Evolutionary conservation across 2,329 filamentous ascomycete species (phyloP).

Genomic region (Neophaeococcomyces mojaviensis): DNA sequence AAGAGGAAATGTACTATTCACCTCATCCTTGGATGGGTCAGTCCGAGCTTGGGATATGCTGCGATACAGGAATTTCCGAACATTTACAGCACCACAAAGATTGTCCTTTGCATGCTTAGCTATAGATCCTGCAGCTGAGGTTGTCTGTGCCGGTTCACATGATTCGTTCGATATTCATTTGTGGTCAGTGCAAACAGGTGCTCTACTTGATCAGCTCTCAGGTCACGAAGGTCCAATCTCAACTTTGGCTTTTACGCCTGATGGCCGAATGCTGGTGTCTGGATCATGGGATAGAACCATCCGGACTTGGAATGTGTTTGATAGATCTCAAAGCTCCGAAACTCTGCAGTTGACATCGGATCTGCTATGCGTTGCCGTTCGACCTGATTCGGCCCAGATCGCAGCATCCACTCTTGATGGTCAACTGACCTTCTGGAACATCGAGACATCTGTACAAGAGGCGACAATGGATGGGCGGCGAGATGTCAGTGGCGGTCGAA

Average conservation of each 20-base stretch:
- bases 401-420: constrained; percentile 90
- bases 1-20: constrained; percentile 92
- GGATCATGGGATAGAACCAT: constrained; percentile 97
- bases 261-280: constrained; percentile 74
- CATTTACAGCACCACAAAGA: constrained; percentile 87
- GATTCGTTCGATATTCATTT: constrained; percentile 97
- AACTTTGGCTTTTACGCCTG: constrained; percentile 77
- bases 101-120: constrained; percentile 90
- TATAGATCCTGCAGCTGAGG: constrained; percentile 94
- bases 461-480: constrained; percentile 80
- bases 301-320: constrained; percentile 92
- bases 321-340: constrained; percentile 87
- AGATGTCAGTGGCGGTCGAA: constrained; percentile 87
- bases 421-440: constrained; percentile 89
- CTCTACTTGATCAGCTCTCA: constrained; percentile 80
- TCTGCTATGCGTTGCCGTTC: constrained; percentile 74
- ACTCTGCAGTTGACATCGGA: constrained; percentile 88
- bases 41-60: constrained; percentile 94
- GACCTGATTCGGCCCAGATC: constrained; percentile 84
- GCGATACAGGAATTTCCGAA: constrained; percentile 91
- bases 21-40: constrained; percentile 87
- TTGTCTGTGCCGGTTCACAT: constrained; percentile 87
- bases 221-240: constrained; percentile 94
- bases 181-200: constrained; percentile 96
- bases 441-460: constrained; percentile 79